Base-by-base conservation (phyloP, 2,329 filamentous ascomycete genomes). In the Amesomyces nigricolor region DNA sequence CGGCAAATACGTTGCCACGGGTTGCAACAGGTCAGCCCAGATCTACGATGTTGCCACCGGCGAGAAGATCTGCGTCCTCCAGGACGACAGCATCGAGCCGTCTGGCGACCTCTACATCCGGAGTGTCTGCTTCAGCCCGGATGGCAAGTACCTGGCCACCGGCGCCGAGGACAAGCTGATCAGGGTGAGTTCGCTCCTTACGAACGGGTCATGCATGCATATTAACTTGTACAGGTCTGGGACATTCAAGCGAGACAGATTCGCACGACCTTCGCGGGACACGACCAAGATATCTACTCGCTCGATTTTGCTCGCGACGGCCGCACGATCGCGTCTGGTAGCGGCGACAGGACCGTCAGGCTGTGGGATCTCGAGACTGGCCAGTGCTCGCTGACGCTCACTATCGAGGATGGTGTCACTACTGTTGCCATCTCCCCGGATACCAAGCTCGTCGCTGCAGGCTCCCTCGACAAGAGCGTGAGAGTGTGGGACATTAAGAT, bases 81-180 rank as follows among this genome's bases (percentile, higher is more conserved):
- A 96, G 71, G 94, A 99, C 65, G 88, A 92, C 64, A 87, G 80
- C 45, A 89, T 91, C 45, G 90, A 95, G 63, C 85, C 91, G 64
- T 86, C 88, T 53, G 91, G 92, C 29, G 94, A 99, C 72, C 78
- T 99, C 32, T 99, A 97, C 72, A 99, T 99, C 65, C 80, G 94
- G 65, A 97, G 92, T 66, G 94, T 99, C 53, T 99, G 94, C 78
- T 99, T 99, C 79, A 97, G 92, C 69, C 94, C 94, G 11, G 91
- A 97, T 70, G 92, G 94, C 58, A 87, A 88, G 67, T 96, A 90
- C 65, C 81, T 99, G 35, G 94, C 94, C 4, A 99, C 94, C 14
- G 94, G 94, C 69, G 94, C 94, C 2, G 94, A 99, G 71, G 94
- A 99, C 73, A 97, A 96, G 76, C 82, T 96, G 66, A 97, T 99